Percentiles rank a stretch among this genome's conserved stretches.
phyloP scores from a whole-genome alignment of 495 filamentous ascomycete species.

The Rhypophila decipiens region DNA sequence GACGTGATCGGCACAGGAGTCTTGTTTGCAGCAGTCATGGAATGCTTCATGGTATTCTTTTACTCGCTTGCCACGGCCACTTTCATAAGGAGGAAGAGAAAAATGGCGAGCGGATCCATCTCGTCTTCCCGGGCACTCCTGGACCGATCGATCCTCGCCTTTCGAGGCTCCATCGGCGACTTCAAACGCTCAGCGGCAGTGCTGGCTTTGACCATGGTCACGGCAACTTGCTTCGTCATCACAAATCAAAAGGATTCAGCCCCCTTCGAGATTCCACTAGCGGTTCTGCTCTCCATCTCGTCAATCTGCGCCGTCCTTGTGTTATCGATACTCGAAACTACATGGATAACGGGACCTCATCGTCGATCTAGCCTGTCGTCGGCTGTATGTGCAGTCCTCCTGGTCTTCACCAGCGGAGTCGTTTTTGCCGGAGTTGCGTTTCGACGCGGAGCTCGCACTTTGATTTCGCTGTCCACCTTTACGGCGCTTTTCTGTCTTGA shows the following conservation, averaged over 20 bases:
- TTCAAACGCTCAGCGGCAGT: neutral
- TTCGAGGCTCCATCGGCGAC: neutral
- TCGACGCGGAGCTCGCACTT: neutral
- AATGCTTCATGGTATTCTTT: no score
- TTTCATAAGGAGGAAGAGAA: no score
- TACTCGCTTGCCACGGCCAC: no score
- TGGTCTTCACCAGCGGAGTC: neutral
- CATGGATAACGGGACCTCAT: neutral
- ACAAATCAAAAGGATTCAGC: neutral
- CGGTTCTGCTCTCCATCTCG: neutral
- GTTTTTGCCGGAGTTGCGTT: neutral
- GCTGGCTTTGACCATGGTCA: neutral
- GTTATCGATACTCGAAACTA: neutral
- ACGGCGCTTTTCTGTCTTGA: neutral
- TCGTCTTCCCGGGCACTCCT: no score
- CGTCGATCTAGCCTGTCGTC: neutral
- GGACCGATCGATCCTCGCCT: neutral
- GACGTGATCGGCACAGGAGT: no score
- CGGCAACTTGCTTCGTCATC: neutral
- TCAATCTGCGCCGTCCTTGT: neutral
- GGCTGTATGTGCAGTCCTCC: neutral
- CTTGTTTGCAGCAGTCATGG: no score
- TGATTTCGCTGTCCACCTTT: neutral
- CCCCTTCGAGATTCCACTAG: neutral
- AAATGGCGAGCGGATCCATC: no score